Conservation (phyloP, 164 flowering plant species). For the Nelumbo lutea region DNA sequence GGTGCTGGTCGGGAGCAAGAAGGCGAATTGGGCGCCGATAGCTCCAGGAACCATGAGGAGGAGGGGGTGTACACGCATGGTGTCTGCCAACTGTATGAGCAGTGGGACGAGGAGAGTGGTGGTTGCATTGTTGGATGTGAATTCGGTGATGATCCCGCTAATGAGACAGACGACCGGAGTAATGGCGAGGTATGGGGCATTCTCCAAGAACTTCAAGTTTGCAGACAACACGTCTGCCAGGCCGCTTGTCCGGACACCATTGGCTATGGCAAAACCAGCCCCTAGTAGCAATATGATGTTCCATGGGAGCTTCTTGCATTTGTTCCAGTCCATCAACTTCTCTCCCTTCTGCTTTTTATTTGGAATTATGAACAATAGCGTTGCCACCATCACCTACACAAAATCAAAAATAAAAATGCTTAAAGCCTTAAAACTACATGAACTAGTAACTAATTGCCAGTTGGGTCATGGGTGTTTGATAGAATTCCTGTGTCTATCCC, state of each 20-base stretch:
- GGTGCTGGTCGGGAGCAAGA: conserved; percentile 71
- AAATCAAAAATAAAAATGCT: not conserved
- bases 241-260: conserved; percentile 73
- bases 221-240: conserved; percentile 58
- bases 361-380: conserved; percentile 83
- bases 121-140: conserved; percentile 84
- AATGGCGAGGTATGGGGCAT: conserved; percentile 58
- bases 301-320: conserved; percentile 96
- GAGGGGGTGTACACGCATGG: conserved; percentile 66
- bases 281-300: conserved; percentile 68
- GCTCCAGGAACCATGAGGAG: conserved; percentile 81
- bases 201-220: conserved; percentile 47
- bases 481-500: no score
- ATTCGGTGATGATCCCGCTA: conserved; percentile 60
- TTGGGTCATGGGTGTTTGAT: no score
- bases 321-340: conserved; percentile 95
- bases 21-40: conserved; percentile 79
- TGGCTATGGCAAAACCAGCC: conserved; percentile 92
- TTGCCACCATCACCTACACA: conserved; percentile 82
- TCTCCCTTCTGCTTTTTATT: conserved; percentile 64
- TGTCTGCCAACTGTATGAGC: conserved; percentile 59
- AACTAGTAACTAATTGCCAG: no score
- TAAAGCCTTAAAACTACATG: no score
- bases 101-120: conserved; percentile 68
- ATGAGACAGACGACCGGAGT: conserved; percentile 66